Evolutionary conservation across 2,329 filamentous ascomycete genomes (phyloP).

Genomic region (Colletotrichum sp.): DNA sequence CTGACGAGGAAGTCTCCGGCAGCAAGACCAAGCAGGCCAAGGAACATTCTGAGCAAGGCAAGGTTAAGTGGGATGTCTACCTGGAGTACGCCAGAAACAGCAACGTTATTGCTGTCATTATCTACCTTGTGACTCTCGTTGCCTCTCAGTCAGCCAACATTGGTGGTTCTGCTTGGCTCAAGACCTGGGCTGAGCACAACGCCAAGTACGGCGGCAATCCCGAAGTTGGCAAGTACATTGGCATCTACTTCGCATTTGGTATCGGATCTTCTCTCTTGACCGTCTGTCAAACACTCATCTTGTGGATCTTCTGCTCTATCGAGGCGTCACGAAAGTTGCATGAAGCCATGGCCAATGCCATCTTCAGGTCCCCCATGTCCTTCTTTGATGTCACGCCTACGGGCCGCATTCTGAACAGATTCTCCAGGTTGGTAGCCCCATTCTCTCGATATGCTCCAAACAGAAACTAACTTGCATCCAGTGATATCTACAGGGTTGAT

Average conservation of each 20-base stretch:
- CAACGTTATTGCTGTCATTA: constrained; percentile 80
- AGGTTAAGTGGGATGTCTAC: constrained; percentile 98
- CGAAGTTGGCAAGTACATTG: constrained; percentile 86
- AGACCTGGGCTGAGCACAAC: constrained; percentile 88
- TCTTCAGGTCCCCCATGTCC: constrained; percentile 97
- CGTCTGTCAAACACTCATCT: constrained; percentile 88
- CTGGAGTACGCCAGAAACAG: constrained; percentile 93
- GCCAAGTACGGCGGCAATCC: constrained; percentile 70
- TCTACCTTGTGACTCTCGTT: constrained; percentile 81
- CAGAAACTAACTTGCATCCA: constrained; percentile 28
- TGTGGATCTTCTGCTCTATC: constrained; percentile 99
- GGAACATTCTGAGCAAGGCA: constrained; percentile 91
- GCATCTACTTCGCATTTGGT: constrained; percentile 94
- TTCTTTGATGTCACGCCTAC: constrained; percentile 98
- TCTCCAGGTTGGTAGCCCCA: constrained; percentile 77
- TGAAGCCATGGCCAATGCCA: constrained; percentile 95
- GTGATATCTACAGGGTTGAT: constrained; percentile 82
- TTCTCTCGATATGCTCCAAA: not conserved
- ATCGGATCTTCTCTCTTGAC: constrained; percentile 85
- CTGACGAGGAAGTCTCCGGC: constrained; percentile 79
- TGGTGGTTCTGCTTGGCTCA: constrained; percentile 89
- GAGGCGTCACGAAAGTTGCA: constrained; percentile 97
- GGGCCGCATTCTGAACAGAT: constrained; percentile 95
- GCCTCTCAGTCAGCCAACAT: constrained; percentile 84
- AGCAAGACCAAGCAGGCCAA: constrained; percentile 85